Conservation (phyloP, 2,329 filamentous ascomycete species). For the Curvularia eragrostidis region DNA sequence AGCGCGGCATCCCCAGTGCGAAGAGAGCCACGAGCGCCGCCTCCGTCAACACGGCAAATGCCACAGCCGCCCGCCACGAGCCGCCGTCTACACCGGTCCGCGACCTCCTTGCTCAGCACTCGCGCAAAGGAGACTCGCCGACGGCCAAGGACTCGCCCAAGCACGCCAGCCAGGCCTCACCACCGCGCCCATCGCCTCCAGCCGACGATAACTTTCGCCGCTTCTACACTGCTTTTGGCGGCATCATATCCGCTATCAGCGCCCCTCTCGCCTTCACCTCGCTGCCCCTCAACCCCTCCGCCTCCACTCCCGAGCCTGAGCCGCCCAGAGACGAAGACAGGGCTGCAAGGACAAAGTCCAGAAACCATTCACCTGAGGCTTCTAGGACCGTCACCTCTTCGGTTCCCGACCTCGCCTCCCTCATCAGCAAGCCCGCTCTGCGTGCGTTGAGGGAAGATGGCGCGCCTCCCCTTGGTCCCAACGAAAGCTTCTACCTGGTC, state of each 20-base stretch:
- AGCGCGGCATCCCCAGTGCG: conserved; percentile 72
- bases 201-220: conserved; percentile 81
- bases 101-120: conserved; percentile 44
- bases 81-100: conserved; percentile 40
- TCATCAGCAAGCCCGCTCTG: conserved; percentile 86
- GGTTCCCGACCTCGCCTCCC: conserved; percentile 79
- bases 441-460: conserved; percentile 74
- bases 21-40: conserved; percentile 70
- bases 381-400: conserved; percentile 48
- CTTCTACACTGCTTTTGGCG: conserved; percentile 93
- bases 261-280: conserved; percentile 93
- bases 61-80: conserved; percentile 63
- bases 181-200: conserved; percentile 30
- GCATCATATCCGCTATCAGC: conserved; percentile 84
- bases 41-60: conserved; percentile 75
- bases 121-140: conserved; percentile 33
- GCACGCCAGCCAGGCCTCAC: conserved; percentile 18
- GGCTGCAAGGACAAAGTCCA: conserved; percentile 31
- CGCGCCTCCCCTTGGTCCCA: conserved; percentile 55
- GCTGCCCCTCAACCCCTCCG: conserved; percentile 68
- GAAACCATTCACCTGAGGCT: conserved; percentile 38
- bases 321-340: conserved; percentile 29
- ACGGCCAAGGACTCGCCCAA: conserved; percentile 23
- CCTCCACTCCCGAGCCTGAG: conserved; percentile 38
- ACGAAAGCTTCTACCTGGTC: conserved; percentile 81